These are phyloP conservation scores for Coelastrella sp. DNA, from an alignment of 139 green algal species.

Conservation along the genomic window DNA sequence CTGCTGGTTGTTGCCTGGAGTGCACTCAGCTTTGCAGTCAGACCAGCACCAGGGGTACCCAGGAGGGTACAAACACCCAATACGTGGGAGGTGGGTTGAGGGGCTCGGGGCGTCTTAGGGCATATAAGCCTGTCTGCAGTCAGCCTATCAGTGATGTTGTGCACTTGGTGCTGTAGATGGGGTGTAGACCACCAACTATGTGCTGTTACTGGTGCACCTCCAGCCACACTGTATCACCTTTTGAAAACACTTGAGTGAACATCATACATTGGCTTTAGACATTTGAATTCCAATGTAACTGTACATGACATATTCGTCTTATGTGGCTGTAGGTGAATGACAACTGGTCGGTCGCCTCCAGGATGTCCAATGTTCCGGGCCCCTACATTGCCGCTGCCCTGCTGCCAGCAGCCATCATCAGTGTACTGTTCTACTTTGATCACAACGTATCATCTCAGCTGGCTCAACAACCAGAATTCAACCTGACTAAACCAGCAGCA, in stretches of 20 bases:
- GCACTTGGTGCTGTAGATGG: neutral
- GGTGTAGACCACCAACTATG: no score
- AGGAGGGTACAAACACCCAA: constrained; percentile 73
- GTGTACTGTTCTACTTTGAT: constrained; percentile 94
- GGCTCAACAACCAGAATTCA: constrained; percentile 83
- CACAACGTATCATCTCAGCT: constrained; percentile 78
- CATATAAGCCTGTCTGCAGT: no score
- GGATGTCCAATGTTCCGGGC: constrained; percentile 68
- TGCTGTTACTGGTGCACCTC: no score
- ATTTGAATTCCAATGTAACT: no score
- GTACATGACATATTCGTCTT: neutral
- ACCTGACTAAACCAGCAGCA: constrained; percentile 70
- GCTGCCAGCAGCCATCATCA: constrained; percentile 86
- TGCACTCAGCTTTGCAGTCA: constrained; percentile 74
- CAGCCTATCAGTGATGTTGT: neutral
- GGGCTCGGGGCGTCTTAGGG: no score
- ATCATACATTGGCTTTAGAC: no score
- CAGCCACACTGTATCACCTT: neutral
- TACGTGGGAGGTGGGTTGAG: constrained; percentile 71
- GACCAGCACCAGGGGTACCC: constrained; percentile 61
- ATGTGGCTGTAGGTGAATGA: constrained; percentile 12
- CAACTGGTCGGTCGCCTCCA: constrained; percentile 24
- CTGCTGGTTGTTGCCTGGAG: constrained; percentile 80
- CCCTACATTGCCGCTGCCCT: constrained; percentile 79
- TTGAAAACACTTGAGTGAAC: no score